Evolutionary conservation across 805 yeast species (phyloP).

Genomic region (Cyberlindnera subsufficiens): DNA sequence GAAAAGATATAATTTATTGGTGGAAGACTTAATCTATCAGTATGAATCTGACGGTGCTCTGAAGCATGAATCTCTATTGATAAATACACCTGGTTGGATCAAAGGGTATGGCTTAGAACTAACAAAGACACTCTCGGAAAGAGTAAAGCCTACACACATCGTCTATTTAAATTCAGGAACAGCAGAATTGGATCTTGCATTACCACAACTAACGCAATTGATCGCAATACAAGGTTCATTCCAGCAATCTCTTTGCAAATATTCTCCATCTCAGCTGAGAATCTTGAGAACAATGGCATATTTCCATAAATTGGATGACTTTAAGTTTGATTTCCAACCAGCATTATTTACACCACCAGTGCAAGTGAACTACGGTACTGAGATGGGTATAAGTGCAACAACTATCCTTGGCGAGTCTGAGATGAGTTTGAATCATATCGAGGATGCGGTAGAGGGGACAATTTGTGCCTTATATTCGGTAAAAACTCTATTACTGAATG

Average conservation of each 20-base stretch:
- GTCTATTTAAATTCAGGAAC: conserved; percentile 45
- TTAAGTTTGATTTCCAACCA: conserved; percentile 37
- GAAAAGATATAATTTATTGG: conserved; percentile 38
- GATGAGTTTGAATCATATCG: conserved; percentile 29
- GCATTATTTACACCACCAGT: conserved; percentile 34
- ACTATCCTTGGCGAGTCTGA: conserved; percentile 28
- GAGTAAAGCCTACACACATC: conserved; percentile 49
- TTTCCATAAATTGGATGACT: conserved; percentile 37
- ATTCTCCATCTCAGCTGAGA: conserved; percentile 49
- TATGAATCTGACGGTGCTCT: conserved; percentile 26
- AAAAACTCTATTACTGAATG: not conserved
- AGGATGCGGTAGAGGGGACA: conserved; percentile 30
- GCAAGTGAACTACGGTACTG: conserved; percentile 31
- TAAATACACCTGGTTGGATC: conserved; percentile 90
- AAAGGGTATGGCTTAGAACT: conserved; percentile 79
- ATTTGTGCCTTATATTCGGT: conserved; percentile 27
- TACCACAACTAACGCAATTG: conserved; percentile 24
- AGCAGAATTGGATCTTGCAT: conserved; percentile 19
- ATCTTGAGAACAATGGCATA: conserved; percentile 44
- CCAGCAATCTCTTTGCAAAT: conserved; percentile 16
- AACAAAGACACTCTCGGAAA: conserved; percentile 35
- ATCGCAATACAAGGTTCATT: conserved; percentile 33
- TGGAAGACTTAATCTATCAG: conserved; percentile 34
- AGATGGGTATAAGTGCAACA: conserved; percentile 32
- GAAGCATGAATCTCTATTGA: conserved; percentile 35